Conservation (phyloP, 2,329 filamentous ascomycete species). For the Zymoseptoria ardabiliae region DNA sequence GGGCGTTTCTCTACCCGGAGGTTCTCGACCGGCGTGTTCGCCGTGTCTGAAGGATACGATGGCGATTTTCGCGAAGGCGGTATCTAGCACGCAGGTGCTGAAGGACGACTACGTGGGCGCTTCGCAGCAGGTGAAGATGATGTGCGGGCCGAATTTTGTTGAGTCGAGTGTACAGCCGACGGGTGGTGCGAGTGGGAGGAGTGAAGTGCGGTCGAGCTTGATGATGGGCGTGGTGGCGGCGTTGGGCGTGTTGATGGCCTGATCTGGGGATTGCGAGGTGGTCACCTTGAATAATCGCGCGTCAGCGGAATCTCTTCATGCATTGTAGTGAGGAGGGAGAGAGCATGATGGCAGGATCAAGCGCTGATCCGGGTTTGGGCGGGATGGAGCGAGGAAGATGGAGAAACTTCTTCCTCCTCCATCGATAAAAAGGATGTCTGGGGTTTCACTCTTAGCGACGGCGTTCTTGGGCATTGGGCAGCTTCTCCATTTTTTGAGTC, state of each 20-base stretch:
- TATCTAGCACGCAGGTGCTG: slow-evolving; percentile 59
- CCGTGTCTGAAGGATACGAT: slow-evolving; percentile 73
- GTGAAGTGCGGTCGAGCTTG: background rate
- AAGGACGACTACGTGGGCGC: slow-evolving; percentile 62
- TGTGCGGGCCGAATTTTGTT: slow-evolving; percentile 49
- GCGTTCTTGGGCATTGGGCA: background rate
- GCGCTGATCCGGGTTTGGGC: slow-evolving; percentile 17
- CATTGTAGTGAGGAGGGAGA: background rate
- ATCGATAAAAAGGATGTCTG: background rate
- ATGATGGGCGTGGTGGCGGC: slow-evolving; percentile 1
- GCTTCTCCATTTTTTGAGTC: background rate
- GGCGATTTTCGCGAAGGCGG: slow-evolving; percentile 68
- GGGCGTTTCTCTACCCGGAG: slow-evolving; percentile 61
- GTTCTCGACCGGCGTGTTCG: slow-evolving; percentile 65
- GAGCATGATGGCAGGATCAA: slow-evolving; percentile 15
- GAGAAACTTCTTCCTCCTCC: background rate
- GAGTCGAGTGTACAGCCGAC: slow-evolving; percentile 8
- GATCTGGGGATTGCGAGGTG: background rate
- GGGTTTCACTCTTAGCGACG: background rate
- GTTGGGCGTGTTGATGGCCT: slow-evolving; percentile 2
- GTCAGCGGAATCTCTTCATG: background rate
- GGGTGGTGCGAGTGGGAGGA: background rate
- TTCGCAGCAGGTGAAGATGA: slow-evolving; percentile 64
- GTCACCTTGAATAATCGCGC: background rate
- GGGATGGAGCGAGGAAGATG: background rate